These are phyloP conservation scores for Chalciporus sphaerocephalus DNA, from an alignment of 768 basidiomycete genomes.

Conservation along the genomic window DNA sequence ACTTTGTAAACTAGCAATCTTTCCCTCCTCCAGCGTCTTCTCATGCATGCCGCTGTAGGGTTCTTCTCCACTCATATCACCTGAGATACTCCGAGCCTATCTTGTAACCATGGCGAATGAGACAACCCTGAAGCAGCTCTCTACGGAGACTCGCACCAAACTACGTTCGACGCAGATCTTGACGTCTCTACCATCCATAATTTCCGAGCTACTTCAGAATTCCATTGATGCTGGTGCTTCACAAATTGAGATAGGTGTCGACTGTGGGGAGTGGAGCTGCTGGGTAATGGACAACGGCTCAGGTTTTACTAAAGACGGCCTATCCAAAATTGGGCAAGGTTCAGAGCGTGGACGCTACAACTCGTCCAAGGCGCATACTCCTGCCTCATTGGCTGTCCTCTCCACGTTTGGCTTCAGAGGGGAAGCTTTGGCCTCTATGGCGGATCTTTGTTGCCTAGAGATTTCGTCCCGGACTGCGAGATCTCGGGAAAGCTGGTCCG, in stretches of 20 bases:
- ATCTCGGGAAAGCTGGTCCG: conserved; percentile 65
- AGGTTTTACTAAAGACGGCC: conserved; percentile 63
- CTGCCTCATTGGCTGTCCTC: conserved; percentile 45
- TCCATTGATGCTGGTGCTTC: conserved; percentile 76
- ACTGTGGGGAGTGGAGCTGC: conserved; percentile 75
- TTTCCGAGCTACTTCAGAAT: conserved; percentile 88
- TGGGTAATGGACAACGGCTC: conserved; percentile 83
- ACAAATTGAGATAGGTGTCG: conserved; percentile 65
- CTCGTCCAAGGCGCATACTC: conserved; percentile 66
- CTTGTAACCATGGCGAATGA: conserved; percentile 17
- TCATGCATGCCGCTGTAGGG: not conserved
- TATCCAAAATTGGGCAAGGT: conserved; percentile 50
- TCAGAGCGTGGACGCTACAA: conserved; percentile 58
- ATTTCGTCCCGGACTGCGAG: conserved; percentile 69
- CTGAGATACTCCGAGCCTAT: not conserved
- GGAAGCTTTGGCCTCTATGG: conserved; percentile 87
- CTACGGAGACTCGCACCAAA: conserved; percentile 57
- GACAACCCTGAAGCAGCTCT: conserved; percentile 39
- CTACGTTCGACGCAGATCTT: conserved; percentile 83
- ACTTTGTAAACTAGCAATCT: not conserved
- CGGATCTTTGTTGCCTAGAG: conserved; percentile 75
- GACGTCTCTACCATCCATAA: conserved; percentile 72
- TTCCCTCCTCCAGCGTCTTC: not conserved
- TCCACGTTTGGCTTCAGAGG: conserved; percentile 88
- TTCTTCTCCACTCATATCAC: not conserved